A percentile compares a stretch with the other conserved stretches of the same genome.
These are phyloP conservation scores for Ogataea henricii DNA, from an alignment of 805 yeast species.

Conservation along the genomic window DNA sequence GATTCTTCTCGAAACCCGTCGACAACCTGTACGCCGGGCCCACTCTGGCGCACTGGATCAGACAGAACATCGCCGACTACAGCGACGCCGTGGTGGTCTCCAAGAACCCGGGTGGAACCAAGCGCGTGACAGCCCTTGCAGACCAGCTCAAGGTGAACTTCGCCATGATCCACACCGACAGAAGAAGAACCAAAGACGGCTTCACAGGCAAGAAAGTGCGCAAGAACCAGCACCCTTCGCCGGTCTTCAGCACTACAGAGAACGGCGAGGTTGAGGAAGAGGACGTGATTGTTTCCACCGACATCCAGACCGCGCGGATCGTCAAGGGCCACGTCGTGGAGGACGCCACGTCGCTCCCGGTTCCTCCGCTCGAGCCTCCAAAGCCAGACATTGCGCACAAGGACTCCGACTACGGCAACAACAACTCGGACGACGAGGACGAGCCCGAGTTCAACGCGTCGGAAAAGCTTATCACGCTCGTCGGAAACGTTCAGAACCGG, in stretches of 20 bases:
- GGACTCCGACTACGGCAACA: slow-evolving; percentile 59
- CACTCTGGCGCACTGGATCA: slow-evolving; percentile 93
- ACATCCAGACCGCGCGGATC: slow-evolving; percentile 92
- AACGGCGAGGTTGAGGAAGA: slow-evolving; percentile 60
- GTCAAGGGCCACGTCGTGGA: slow-evolving; percentile 97
- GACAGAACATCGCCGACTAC: slow-evolving; percentile 84
- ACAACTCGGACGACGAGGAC: slow-evolving; percentile 87
- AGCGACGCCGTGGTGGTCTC: slow-evolving; percentile 92
- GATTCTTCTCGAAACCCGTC: slow-evolving; percentile 95
- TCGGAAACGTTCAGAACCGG: slow-evolving; percentile 90
- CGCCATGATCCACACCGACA: slow-evolving; percentile 98
- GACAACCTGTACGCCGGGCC: slow-evolving; percentile 97
- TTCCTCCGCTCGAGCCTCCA: slow-evolving; percentile 11
- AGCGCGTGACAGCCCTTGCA: slow-evolving; percentile 96
- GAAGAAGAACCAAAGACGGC: slow-evolving; percentile 82
- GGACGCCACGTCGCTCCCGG: slow-evolving; percentile 46
- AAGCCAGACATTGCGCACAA: slow-evolving; percentile 25
- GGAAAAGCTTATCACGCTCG: slow-evolving; percentile 92
- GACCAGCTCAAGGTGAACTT: slow-evolving; percentile 93
- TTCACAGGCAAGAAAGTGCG: slow-evolving; percentile 47
- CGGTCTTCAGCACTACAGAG: slow-evolving; percentile 34
- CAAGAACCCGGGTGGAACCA: slow-evolving; percentile 99
- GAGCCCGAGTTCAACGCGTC: slow-evolving; percentile 59
- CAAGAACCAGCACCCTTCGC: slow-evolving; percentile 36
- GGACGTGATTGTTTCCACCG: slow-evolving; percentile 69